These are phyloP conservation scores for Aspergillus baeticus DNA, from an alignment of 495 filamentous ascomycete genomes.

Conservation along the genomic window DNA sequence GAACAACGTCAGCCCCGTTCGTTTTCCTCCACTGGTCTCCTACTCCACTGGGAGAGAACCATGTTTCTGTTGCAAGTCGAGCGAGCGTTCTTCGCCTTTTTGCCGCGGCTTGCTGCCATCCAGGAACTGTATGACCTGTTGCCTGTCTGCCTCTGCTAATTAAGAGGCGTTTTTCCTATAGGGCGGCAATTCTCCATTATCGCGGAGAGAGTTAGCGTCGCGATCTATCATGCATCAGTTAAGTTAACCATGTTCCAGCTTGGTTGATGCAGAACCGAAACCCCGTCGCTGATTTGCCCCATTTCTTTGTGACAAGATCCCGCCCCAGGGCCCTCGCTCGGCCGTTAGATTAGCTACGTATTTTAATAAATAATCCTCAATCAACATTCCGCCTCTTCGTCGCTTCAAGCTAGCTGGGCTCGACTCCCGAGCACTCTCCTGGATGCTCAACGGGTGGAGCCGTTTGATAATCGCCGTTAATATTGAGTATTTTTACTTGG, in stretches of 20 bases:
- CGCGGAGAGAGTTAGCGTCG: constrained; percentile 4
- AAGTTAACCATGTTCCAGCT: constrained; percentile 10
- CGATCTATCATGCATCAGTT: constrained; percentile 14
- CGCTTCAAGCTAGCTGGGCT: constrained; percentile 13
- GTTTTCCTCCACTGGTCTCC: background rate
- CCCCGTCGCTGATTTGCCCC: constrained; percentile 9
- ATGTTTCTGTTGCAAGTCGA: constrained; percentile 10
- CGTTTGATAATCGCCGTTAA: constrained; percentile 14
- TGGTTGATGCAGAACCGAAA: constrained; percentile 6
- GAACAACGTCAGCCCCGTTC: constrained; percentile 13
- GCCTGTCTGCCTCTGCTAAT: no score
- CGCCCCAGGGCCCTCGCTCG: constrained; percentile 3
- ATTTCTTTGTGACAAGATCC: constrained; percentile 10
- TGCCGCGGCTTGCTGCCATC: background rate
- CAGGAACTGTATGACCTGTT: background rate
- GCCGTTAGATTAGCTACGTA: constrained; percentile 3
- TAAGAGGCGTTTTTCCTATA: no score
- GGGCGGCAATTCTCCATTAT: background rate
- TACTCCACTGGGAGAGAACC: constrained; percentile 25
- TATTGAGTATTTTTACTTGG: background rate
- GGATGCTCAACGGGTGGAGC: constrained; percentile 19
- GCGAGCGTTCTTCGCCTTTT: background rate
- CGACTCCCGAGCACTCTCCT: constrained; percentile 3
- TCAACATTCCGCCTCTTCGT: constrained; percentile 1
- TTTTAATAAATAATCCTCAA: background rate